These are phyloP conservation scores for Auricularia sp. DNA, from an alignment of 768 basidiomycete genomes.

Conservation along the genomic window DNA sequence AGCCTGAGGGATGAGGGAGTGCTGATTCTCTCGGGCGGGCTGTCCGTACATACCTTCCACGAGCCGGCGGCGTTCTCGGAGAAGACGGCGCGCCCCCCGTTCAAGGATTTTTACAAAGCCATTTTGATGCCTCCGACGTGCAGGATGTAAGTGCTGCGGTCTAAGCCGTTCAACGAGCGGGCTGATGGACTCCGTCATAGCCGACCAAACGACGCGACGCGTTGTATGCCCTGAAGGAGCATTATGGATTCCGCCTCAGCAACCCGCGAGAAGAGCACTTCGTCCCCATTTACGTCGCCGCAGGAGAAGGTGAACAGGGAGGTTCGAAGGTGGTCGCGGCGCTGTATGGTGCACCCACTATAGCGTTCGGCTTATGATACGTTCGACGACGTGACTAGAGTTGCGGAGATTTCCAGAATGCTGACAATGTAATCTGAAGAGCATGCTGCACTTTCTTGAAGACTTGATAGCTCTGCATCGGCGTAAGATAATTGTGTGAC, in stretches of 20 bases:
- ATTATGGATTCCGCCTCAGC: slow-evolving; percentile 51
- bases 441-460: not conserved
- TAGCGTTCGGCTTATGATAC: not conserved
- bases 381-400: not conserved
- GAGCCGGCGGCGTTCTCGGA: slow-evolving; percentile 43
- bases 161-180: slow-evolving; percentile 1
- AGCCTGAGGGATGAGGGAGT: slow-evolving; percentile 38
- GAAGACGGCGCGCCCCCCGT: slow-evolving; percentile 33
- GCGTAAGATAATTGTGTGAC: too few relatives aligned
- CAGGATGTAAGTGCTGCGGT: slow-evolving; percentile 33
- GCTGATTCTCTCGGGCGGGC: slow-evolving; percentile 51
- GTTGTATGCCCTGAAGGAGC: slow-evolving; percentile 42
- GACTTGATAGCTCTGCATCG: not conserved
- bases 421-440: not conserved
- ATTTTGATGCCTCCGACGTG: slow-evolving; percentile 41
- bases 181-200: slow-evolving; percentile 20
- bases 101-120: slow-evolving; percentile 50
- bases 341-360: slow-evolving; percentile 11
- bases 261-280: slow-evolving; percentile 80
- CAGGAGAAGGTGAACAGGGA: slow-evolving; percentile 50
- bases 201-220: slow-evolving; percentile 42
- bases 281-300: slow-evolving; percentile 67
- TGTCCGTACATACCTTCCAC: slow-evolving; percentile 56
- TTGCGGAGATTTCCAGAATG: not conserved
- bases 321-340: slow-evolving; percentile 9